Conservation (phyloP, 768 basidiomycete species). For the Russula foetens region DNA sequence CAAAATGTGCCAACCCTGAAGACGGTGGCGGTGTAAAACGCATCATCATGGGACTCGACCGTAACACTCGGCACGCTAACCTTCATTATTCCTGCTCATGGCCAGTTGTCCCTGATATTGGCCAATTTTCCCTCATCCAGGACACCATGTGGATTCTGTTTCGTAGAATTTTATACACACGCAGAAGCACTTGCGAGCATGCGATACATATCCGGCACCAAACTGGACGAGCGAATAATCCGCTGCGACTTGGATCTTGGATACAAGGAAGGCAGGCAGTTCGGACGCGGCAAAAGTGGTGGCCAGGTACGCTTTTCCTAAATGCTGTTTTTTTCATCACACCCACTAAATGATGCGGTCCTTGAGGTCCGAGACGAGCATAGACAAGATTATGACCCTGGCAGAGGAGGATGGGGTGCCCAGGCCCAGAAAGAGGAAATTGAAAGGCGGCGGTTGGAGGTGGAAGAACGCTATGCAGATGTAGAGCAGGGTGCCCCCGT, state of each 20-base stretch:
- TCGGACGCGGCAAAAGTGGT: constrained; percentile 94
- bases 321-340: neutral
- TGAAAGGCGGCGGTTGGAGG: constrained; percentile 69
- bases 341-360: neutral
- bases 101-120: neutral
- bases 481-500: constrained; percentile 72
- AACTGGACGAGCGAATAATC: constrained; percentile 97
- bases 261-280: constrained; percentile 94
- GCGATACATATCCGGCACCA: constrained; percentile 94
- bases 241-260: constrained; percentile 96
- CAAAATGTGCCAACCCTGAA: constrained; percentile 81
- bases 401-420: constrained; percentile 92
- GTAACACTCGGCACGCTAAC: constrained; percentile 63
- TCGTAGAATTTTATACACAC: constrained; percentile 94
- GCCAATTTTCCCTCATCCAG: constrained; percentile 32
- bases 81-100: neutral
- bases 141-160: constrained; percentile 93
- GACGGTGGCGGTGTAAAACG: constrained; percentile 87
- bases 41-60: constrained; percentile 92
- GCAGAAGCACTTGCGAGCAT: constrained; percentile 87
- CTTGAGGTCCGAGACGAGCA: constrained; percentile 82
- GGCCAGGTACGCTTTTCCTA: constrained; percentile 55
- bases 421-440: constrained; percentile 68
- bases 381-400: constrained; percentile 93
- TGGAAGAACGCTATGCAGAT: constrained; percentile 83